Conservation (phyloP, 2,329 filamentous ascomycete species). For the Stagonosporopsis cucurbitacearum region DNA sequence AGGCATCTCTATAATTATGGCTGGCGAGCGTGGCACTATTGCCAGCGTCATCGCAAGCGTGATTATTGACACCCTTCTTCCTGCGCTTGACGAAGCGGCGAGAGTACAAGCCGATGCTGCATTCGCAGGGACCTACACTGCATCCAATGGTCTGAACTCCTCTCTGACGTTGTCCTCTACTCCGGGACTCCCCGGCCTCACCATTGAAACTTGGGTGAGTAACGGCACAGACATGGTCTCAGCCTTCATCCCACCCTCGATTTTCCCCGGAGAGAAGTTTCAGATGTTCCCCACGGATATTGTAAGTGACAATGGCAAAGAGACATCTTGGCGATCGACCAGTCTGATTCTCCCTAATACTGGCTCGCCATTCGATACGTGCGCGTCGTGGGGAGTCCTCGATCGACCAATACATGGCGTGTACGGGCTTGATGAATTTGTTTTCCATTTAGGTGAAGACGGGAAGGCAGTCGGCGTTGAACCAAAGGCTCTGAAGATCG, state of each 20-base stretch:
- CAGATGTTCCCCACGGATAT: conserved; percentile 23
- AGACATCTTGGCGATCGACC: conserved; percentile 16
- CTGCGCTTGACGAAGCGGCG: conserved; percentile 34
- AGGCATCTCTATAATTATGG: conserved; percentile 50
- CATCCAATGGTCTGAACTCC: conserved; percentile 30
- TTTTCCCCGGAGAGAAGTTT: neutral
- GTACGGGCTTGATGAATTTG: conserved; percentile 17
- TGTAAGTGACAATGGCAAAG: conserved; percentile 3
- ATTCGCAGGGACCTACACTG: conserved; percentile 36
- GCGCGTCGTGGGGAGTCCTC: conserved; percentile 18
- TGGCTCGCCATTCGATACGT: conserved; percentile 18
- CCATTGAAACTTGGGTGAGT: conserved; percentile 38
- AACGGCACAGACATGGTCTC: conserved; percentile 42
- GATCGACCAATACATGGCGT: conserved; percentile 18
- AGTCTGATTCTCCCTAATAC: conserved; percentile 1
- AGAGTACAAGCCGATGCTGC: conserved; percentile 32
- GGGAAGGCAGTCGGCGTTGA: conserved; percentile 15
- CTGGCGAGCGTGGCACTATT: conserved; percentile 29
- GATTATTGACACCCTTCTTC: conserved; percentile 23
- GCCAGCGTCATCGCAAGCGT: conserved; percentile 1
- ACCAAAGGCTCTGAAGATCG: conserved; percentile 12
- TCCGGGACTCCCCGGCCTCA: conserved; percentile 33
- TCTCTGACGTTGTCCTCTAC: conserved; percentile 34
- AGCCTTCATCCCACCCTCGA: neutral
- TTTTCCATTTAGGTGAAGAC: conserved; percentile 11